These are phyloP conservation scores for Nicotiana tabacum DNA, from an alignment of 257 asterid genomes.

Conservation along the genomic window DNA sequence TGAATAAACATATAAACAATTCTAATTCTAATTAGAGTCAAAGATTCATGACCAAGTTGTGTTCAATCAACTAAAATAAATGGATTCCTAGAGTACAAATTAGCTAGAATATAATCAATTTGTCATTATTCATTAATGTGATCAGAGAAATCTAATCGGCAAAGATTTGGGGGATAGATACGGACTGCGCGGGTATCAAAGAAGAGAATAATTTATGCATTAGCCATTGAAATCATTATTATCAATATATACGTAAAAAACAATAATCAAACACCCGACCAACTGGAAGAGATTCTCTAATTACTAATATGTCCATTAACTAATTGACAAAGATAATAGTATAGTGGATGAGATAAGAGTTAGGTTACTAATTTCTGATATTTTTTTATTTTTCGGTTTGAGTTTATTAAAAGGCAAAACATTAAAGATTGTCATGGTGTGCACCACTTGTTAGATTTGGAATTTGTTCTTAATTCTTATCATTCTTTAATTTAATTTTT, in stretches of 20 bases:
- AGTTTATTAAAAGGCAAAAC: neutral
- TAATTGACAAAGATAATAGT: conserved; percentile 2
- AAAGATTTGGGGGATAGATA: neutral
- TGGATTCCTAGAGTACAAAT: neutral
- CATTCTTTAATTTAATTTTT: neutral
- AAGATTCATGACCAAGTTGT: neutral
- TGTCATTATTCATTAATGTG: neutral
- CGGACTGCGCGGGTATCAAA: neutral
- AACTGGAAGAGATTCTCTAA: neutral
- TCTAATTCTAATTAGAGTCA: neutral
- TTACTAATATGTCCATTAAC: neutral
- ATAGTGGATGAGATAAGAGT: neutral
- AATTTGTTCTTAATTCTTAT: neutral
- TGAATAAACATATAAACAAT: neutral
- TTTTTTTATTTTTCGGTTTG: neutral
- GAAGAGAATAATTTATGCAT: neutral
- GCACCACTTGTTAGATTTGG: neutral
- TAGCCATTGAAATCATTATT: neutral
- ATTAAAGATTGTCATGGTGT: neutral
- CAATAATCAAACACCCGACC: neutral
- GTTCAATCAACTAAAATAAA: neutral
- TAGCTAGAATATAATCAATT: neutral
- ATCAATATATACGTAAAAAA: neutral
- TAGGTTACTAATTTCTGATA: neutral
- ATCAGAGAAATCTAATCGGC: neutral